phyloP scores from a whole-genome alignment of 768 basidiomycete genomes.

The Lactarius quietus region DNA sequence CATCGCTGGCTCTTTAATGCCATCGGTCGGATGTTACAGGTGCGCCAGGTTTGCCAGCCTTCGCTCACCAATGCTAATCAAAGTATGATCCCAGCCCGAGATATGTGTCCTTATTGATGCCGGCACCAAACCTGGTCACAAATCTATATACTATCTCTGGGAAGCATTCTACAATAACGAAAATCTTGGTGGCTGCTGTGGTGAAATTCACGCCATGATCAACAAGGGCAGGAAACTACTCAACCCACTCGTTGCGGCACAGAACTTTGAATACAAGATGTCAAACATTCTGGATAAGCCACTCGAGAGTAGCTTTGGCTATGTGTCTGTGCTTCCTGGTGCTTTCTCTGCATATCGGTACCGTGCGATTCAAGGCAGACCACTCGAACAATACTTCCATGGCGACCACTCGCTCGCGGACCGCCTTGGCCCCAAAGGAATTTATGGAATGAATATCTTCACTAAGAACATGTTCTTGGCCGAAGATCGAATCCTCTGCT shows the following conservation, averaged over 20 bases:
- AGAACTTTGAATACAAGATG: slow-evolving; percentile 99
- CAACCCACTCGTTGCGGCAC: slow-evolving; percentile 90
- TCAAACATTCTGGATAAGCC: slow-evolving; percentile 97
- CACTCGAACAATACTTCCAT: slow-evolving; percentile 82
- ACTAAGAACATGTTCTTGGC: slow-evolving; percentile 91
- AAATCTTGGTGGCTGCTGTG: slow-evolving; percentile 83
- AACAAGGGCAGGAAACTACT: slow-evolving; percentile 87
- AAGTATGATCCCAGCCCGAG: slow-evolving; percentile 58
- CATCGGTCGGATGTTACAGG: slow-evolving; percentile 76
- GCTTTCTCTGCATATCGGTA: slow-evolving; percentile 97
- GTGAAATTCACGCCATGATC: slow-evolving; percentile 97
- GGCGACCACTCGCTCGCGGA: slow-evolving; percentile 89
- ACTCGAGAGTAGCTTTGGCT: slow-evolving; percentile 92
- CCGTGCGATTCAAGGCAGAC: slow-evolving; percentile 86
- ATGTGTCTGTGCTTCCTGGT: slow-evolving; percentile 92
- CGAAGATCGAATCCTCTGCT: slow-evolving; percentile 96
- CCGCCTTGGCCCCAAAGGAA: slow-evolving; percentile 88
- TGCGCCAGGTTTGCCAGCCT: slow-evolving; percentile 32
- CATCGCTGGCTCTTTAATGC: slow-evolving; percentile 97
- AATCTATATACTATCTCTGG: slow-evolving; percentile 95
- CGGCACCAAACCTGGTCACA: slow-evolving; percentile 95
- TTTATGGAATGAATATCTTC: slow-evolving; percentile 96
- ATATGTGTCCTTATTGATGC: slow-evolving; percentile 91
- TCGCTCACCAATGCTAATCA: neutral
- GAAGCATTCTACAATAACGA: slow-evolving; percentile 83